Percentiles rank a stretch among this genome's conserved stretches.
These are phyloP conservation scores for Talaromyces liani DNA, from an alignment of 495 filamentous ascomycete species.

Conservation along the genomic window DNA sequence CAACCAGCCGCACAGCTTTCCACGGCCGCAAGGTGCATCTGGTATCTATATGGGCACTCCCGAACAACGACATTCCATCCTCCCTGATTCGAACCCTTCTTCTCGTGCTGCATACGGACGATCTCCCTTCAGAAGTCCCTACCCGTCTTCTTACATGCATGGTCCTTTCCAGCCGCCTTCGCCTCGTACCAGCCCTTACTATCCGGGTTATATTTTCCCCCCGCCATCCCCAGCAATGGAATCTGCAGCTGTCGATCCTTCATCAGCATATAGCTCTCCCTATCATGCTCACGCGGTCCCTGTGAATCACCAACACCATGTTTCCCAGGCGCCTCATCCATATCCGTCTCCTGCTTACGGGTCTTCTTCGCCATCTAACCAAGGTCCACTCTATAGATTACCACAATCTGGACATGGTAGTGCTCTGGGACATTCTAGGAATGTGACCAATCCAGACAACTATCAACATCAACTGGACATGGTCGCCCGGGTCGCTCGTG, in stretches of 20 bases:
- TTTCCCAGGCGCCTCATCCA: conserved; percentile 3
- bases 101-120: conserved; percentile 9
- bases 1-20: background rate
- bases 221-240: background rate
- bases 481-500: conserved; percentile 48
- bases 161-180: conserved; percentile 11
- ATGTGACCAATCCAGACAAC: conserved; percentile 18
- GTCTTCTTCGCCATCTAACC: conserved; percentile 7
- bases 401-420: background rate
- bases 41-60: conserved; percentile 7
- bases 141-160: conserved; percentile 1
- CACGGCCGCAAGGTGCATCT: conserved; percentile 1
- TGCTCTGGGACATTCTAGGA: conserved; percentile 3
- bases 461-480: conserved; percentile 51
- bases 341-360: conserved; percentile 9
- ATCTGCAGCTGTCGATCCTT: background rate
- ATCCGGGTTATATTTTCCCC: conserved; percentile 8
- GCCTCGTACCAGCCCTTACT: conserved; percentile 9
- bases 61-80: conserved; percentile 7
- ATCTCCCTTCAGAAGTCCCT: conserved; percentile 8
- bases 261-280: conserved; percentile 18
- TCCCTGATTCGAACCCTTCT: conserved; percentile 8
- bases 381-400: background rate
- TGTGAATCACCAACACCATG: conserved; percentile 5
- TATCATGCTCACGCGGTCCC: conserved; percentile 14